Evolutionary conservation across 148 eudicot species (phyloP), one percentile per base, ranked within the genome.

Genomic region (Limonium bicolor): DNA sequence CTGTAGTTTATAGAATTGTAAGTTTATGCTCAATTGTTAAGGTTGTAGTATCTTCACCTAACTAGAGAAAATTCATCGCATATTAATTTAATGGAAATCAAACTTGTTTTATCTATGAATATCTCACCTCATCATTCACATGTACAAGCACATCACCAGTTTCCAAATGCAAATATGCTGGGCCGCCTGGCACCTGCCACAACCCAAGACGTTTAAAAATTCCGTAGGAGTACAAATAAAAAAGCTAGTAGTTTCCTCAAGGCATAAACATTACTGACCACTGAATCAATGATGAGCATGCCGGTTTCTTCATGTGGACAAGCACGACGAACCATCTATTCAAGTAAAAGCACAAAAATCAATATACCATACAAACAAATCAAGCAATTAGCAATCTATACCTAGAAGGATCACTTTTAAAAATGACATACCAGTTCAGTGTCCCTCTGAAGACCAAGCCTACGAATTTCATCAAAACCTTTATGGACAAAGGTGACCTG

Each of bases 401-500:
- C 29, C 40, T 41, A 34, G 29, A 28, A 35, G n/a, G 17, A 20
- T 29, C 24, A 5, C 41, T 27, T 22, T 41, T 41, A 39, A 34
- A 49, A 26, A 8, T 5, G n/a, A 59, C 17, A 41, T 58, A 86
- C 96, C 94, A 79, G 72, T 53, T 87, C 96, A 11, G 94, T 79
- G 40, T 71, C 90, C 54, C 62, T 67, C 54, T 56, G 72, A 35
- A 79, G 82, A 27, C 96, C 96, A 65, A 87, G 94, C 41, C 94
- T 79, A 43, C 82, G 85, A 43, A 75, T 82, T 69, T 87, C 96
- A 61, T 87, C 94, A 74, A 69, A 87, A 43, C 96, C 96, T 63
- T 87, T 79, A 71, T 87, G 96, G n/a, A 87, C 66, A 69, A 87
- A 87, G 9, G 96, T 87, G 46, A 59, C 63, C 96, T 87, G n/a